Conservation (phyloP, 2,329 filamentous ascomycete genomes). For the Colletotrichum gigasporum region DNA sequence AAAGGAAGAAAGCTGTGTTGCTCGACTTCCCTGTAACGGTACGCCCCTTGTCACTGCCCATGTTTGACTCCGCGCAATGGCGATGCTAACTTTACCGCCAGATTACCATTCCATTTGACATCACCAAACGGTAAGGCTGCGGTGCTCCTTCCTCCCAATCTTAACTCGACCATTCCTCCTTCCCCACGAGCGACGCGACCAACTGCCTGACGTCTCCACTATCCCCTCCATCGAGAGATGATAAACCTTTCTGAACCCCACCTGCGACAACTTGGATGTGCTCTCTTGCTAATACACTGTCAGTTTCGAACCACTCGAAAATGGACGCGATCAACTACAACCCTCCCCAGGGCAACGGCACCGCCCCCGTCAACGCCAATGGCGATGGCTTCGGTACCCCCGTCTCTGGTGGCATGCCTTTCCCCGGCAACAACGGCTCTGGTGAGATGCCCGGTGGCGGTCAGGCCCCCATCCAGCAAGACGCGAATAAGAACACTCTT, state of each 20-base stretch:
- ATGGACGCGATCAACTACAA: conserved; percentile 49
- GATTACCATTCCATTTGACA: background rate
- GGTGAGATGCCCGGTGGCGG: conserved; percentile 40
- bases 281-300: background rate
- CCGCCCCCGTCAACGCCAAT: conserved; percentile 48
- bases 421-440: conserved; percentile 44
- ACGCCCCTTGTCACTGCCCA: background rate
- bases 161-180: too few relatives aligned
- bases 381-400: conserved; percentile 46
- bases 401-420: conserved; percentile 41
- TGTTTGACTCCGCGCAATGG: background rate
- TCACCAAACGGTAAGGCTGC: background rate
- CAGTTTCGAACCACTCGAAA: conserved; percentile 5
- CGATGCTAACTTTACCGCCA: background rate
- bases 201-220: too few relatives aligned
- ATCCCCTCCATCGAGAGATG: too few relatives aligned
- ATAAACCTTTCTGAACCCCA: background rate
- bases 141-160: background rate
- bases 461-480: conserved; percentile 42
- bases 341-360: conserved; percentile 40
- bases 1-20: background rate
- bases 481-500: conserved; percentile 66
- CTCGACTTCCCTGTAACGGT: conserved; percentile 14
- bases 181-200: too few relatives aligned
- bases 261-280: background rate